Evolutionary conservation across 2,329 filamentous ascomycete species (phyloP).

Genomic region (Xylariaceae sp.): DNA sequence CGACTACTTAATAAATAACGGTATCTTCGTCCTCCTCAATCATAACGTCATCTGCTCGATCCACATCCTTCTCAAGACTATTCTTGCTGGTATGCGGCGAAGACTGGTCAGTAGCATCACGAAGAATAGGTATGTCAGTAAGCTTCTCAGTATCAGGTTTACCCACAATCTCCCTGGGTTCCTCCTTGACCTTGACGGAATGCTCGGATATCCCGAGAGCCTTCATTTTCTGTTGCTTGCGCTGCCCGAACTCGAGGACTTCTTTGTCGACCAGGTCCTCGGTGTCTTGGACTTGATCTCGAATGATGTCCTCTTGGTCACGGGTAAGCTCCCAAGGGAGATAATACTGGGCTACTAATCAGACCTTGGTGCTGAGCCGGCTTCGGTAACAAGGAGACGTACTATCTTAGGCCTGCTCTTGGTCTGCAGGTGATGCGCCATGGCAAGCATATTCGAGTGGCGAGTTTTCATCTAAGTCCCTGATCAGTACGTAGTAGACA

Average conservation of each 20-base stretch:
- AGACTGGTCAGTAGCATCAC: conserved; percentile 34
- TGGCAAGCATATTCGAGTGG: conserved; percentile 67
- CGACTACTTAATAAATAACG: conserved; percentile 68
- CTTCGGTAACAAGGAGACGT: conserved; percentile 29
- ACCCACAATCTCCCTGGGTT: conserved; percentile 37
- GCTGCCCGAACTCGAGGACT: conserved; percentile 54
- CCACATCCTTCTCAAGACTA: conserved; percentile 40
- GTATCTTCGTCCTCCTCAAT: conserved; percentile 85
- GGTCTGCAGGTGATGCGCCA: conserved; percentile 71
- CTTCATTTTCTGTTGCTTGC: conserved; percentile 38
- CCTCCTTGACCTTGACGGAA: conserved; percentile 2
- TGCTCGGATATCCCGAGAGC: conserved; percentile 28
- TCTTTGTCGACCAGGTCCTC: conserved; percentile 63
- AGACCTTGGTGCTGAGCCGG: background rate
- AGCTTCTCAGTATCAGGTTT: conserved; percentile 39
- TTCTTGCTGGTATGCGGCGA: conserved; percentile 19
- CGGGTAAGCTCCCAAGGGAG: conserved; percentile 72
- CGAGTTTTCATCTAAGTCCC: conserved; percentile 62
- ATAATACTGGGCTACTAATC: conserved; percentile 61
- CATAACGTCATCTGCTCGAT: conserved; percentile 72
- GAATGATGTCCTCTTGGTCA: conserved; percentile 67
- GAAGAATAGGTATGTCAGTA: conserved; percentile 28
- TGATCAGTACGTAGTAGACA: conserved; percentile 19
- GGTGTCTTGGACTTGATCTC: conserved; percentile 63
- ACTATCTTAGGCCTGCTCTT: conserved; percentile 69